Base-by-base conservation (phyloP, 1,139 yeast species). In the Sugiyamaella xylanicola region DNA sequence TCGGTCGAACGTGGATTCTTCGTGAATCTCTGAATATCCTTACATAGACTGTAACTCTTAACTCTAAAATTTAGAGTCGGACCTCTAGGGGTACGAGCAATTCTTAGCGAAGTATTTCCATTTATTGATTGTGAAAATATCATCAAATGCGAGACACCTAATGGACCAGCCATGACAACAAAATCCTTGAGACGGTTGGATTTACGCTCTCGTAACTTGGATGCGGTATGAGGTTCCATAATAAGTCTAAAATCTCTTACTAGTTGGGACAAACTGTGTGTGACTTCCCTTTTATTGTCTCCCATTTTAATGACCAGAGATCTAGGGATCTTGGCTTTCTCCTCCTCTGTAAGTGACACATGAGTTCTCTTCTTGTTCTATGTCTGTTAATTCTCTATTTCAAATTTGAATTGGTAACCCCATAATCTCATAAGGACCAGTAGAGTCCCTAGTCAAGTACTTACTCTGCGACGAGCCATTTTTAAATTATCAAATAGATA, bases 151-250 rank as follows among this genome's bases (percentile, higher is more conserved):
- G 93, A 80, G 13, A 95, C 97, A 37, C 97, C 96, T 53, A 93
- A 77, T 7, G 99, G 98, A 3, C 99, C 99, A 39, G 97, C 91
- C 97, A 93, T 92, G 20, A 91, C 96, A 17, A 92, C 81, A 66
- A 88, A 93, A 73, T 93, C 99, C 71, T 87, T 87, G 62, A 93
- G 77, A 67, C 85, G 86, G 71, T 95, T 95, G 47, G 89, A 78
- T 71, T 89, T 89, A 53, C 98, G 78, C 73, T 95, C 99, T 63
- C 86, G 80, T 60, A 95, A 79, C 63, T 84, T 87, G 65, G 90
- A 84, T 16, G 98, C 97, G 3, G 99, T 93, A 66, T 93, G 96
- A 25, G 99, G 99, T 69, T 90, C 95, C 97, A 93, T 91, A 61
- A 90, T 83, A 61, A 81, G 82, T 69, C 99, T 81, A 72, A 92